A percentile compares a stretch with the other conserved stretches of the same genome.
phyloP scores from a whole-genome alignment of 73 alveolate genomes.

The Paramecium pentaurelia region DNA sequence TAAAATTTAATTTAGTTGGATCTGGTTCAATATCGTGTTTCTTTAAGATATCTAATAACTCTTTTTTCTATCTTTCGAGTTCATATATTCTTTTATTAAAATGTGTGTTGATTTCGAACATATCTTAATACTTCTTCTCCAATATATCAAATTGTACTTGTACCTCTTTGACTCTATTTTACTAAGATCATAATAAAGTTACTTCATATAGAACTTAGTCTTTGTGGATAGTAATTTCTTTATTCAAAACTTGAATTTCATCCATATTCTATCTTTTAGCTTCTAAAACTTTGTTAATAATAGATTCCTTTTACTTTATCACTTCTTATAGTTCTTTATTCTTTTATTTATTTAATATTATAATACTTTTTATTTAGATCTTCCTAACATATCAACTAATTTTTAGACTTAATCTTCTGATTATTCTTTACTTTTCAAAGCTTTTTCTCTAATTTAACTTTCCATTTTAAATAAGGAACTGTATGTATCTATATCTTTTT shows the following conservation, averaged over 20 bases:
- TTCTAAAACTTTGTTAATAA: constrained; percentile 12
- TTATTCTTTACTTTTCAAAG: constrained; percentile 33
- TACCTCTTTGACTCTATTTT: background rate
- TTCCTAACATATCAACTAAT: constrained; percentile 35
- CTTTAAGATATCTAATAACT: constrained; percentile 15
- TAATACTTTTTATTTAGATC: constrained; percentile 5
- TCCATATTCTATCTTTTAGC: background rate
- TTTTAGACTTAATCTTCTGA: constrained; percentile 12
- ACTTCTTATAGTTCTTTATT: constrained; percentile 23
- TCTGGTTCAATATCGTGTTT: constrained; percentile 34
- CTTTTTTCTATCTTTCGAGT: constrained; percentile 28
- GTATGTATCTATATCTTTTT: constrained; percentile 39
- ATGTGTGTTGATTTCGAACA: constrained; percentile 33
- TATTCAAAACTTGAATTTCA: background rate
- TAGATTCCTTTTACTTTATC: constrained; percentile 26
- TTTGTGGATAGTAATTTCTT: background rate
- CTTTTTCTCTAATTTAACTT: constrained; percentile 38
- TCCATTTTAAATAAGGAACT: constrained; percentile 43
- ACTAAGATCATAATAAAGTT: background rate
- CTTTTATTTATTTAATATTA: background rate
- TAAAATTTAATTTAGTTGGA: constrained; percentile 7
- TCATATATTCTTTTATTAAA: constrained; percentile 45
- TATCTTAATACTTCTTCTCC: constrained; percentile 39
- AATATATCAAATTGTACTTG: background rate
- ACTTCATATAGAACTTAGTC: background rate